Percentiles rank a stretch among this genome's conserved stretches.
Conservation (phyloP, 1,284 basidiomycete genomes). For the Trametes pubescens region DNA sequence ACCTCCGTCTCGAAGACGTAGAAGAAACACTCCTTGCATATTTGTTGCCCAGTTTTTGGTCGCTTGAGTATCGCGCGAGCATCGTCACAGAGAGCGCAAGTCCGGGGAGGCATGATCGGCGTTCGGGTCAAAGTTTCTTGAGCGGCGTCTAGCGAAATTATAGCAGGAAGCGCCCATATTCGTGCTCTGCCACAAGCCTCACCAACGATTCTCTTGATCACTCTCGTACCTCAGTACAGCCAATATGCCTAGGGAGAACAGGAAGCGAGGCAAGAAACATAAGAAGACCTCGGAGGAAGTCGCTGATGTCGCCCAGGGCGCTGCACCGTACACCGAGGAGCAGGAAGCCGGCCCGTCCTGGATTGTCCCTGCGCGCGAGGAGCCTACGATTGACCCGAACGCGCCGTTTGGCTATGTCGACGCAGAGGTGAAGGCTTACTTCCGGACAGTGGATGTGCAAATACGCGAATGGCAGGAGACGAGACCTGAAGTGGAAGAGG, state of each 20-base stretch:
- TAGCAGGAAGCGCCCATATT: constrained; percentile 19
- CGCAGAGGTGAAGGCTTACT: constrained; percentile 90
- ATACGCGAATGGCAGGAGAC: constrained; percentile 85
- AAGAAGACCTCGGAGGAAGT: constrained; percentile 58
- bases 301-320: constrained; percentile 20
- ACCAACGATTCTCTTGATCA: background rate
- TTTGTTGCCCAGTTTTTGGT: constrained; percentile 97
- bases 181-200: background rate
- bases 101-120: constrained; percentile 68
- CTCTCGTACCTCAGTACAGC: background rate
- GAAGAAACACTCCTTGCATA: constrained; percentile 96
- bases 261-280: constrained; percentile 80
- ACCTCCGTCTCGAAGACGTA: constrained; percentile 98
- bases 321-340: constrained; percentile 33
- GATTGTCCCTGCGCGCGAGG: constrained; percentile 58
- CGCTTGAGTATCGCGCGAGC: constrained; percentile 90
- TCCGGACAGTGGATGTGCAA: constrained; percentile 85
- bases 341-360: constrained; percentile 62
- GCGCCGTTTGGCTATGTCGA: constrained; percentile 91
- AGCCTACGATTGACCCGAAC: constrained; percentile 59
- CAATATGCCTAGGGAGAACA: constrained; percentile 75
- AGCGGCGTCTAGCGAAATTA: constrained; percentile 18
- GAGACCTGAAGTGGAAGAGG: constrained; percentile 46
- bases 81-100: constrained; percentile 79
- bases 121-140: constrained; percentile 25